Conservation (phyloP, 371 early-diverging fungal genomes). For the Phascolomyces articulosus region DNA sequence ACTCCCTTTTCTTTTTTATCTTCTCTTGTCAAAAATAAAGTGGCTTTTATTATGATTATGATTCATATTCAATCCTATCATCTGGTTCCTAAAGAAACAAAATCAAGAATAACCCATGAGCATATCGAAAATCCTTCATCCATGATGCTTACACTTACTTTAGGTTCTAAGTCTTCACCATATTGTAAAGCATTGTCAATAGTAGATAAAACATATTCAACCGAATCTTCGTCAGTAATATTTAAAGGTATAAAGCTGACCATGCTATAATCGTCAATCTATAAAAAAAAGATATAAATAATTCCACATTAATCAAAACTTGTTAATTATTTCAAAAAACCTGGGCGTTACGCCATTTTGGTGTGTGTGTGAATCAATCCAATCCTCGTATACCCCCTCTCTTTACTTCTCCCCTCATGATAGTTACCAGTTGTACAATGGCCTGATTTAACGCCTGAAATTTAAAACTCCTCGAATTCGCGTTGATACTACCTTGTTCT, state of each 20-base stretch:
- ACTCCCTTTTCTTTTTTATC: constrained; percentile 1
- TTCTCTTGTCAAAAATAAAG: too few species aligned
- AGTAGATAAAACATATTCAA: constrained; percentile 82
- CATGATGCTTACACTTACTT: constrained; percentile 62
- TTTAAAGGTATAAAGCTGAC: constrained; percentile 94
- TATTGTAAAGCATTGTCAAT: constrained; percentile 97
- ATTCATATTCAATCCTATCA: constrained; percentile 13
- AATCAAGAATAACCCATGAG: neutral
- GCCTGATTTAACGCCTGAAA: constrained; percentile 89
- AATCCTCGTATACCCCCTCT: neutral
- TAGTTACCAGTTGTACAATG: constrained; percentile 78
- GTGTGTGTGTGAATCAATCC: too few species aligned
- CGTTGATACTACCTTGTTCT: constrained; percentile 20
- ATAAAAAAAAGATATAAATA: constrained; percentile 16
- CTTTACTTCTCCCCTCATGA: neutral
- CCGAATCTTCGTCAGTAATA: constrained; percentile 93
- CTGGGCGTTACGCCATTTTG: neutral
- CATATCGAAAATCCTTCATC: neutral
- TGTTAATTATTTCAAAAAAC: neutral
- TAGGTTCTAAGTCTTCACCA: constrained; percentile 96
- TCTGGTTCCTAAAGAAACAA: constrained; percentile 7
- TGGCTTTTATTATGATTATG: neutral
- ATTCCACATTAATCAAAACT: neutral
- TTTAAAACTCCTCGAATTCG: constrained; percentile 60
- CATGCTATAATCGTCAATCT: constrained; percentile 96